phyloP scores from a whole-genome alignment of 805 yeast genomes.

The Priceomyces fermenticarens region DNA sequence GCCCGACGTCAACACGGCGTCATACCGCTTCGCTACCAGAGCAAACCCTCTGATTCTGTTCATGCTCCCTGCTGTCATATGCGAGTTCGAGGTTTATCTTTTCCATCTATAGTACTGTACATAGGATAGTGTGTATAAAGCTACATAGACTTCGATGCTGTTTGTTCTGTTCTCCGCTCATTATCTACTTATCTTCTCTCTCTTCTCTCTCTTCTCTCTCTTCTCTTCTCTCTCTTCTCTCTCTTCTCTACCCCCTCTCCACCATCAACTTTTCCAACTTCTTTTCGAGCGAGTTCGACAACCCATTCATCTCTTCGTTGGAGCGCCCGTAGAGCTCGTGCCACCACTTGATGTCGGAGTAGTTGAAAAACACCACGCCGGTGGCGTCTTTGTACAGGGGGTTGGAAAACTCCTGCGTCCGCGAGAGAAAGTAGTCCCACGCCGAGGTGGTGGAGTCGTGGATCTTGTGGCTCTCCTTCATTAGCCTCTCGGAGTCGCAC shows the following conservation, averaged over 20 bases:
- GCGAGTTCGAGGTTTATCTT: no score
- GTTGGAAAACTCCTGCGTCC: constrained; percentile 68
- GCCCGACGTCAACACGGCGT: constrained; percentile 18
- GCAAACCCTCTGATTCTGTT: no score
- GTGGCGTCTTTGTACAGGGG: constrained; percentile 33
- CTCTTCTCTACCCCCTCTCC: neutral
- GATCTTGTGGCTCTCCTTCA: constrained; percentile 33
- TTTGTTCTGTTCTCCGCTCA: no score
- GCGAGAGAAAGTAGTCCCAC: constrained; percentile 89
- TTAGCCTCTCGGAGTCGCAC: constrained; percentile 68
- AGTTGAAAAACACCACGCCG: constrained; percentile 57
- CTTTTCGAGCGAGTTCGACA: constrained; percentile 36
- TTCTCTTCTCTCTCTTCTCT: no score
- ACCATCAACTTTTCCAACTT: constrained; percentile 40
- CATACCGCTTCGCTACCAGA: neutral
- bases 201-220: no score
- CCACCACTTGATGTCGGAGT: constrained; percentile 80
- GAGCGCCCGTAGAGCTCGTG: constrained; percentile 75
- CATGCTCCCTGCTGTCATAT: no score
- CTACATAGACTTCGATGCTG: no score
- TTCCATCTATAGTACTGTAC: no score
- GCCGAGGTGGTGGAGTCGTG: constrained; percentile 63
- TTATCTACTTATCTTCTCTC: no score
- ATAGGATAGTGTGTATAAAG: no score
- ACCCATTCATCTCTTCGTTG: constrained; percentile 52